Conservation (phyloP, 768 basidiomycete species). For the Cyclocybe cylindracea region DNA sequence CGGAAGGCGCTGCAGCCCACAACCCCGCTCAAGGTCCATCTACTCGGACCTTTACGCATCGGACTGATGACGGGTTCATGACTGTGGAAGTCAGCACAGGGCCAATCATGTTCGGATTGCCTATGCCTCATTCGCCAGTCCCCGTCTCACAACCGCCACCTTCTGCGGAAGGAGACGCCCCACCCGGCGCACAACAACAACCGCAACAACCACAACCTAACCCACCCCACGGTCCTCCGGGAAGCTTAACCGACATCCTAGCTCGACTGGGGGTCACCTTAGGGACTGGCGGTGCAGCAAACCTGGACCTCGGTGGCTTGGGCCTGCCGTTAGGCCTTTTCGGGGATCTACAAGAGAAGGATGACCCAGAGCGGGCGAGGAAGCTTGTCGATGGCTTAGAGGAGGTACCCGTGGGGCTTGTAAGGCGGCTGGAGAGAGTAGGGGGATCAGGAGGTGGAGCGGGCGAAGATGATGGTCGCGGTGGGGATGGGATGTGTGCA, state of each 20-base stretch:
- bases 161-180: neutral
- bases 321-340: conserved; percentile 21
- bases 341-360: conserved; percentile 35
- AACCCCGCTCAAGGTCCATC: neutral
- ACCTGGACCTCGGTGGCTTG: conserved; percentile 11
- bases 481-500: conserved; percentile 56
- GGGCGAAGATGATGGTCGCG: conserved; percentile 28
- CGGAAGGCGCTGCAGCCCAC: neutral
- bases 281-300: conserved; percentile 4
- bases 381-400: conserved; percentile 65
- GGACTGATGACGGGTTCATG: no score
- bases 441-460: conserved; percentile 33
- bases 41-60: no score
- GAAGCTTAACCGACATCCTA: conserved; percentile 2
- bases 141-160: neutral
- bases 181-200: conserved; percentile 4
- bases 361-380: conserved; percentile 70
- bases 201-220: neutral
- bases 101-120: no score
- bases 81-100: no score
- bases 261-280: neutral
- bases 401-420: conserved; percentile 64
- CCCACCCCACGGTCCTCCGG: neutral
- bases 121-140: no score
- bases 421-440: conserved; percentile 62